phyloP scores from a whole-genome alignment of 2,329 filamentous ascomycete genomes.

The Sphaerulina vaccinii region DNA sequence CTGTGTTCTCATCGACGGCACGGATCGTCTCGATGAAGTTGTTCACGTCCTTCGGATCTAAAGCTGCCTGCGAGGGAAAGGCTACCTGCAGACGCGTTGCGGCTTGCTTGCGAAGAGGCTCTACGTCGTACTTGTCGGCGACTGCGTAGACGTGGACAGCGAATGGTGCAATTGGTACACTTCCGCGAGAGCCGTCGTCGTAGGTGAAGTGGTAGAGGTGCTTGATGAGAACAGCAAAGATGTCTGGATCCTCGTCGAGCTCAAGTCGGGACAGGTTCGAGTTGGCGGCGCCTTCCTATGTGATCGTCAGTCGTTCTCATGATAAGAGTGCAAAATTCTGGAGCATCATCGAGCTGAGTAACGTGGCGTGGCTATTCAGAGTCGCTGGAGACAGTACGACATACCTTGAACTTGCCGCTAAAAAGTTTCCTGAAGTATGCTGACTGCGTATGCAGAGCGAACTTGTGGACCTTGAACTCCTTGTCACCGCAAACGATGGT shows the following conservation, averaged over 20 bases:
- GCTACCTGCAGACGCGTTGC: slow-evolving; percentile 4
- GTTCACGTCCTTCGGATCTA: slow-evolving; percentile 9
- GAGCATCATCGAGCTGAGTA: neutral
- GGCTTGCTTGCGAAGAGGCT: slow-evolving; percentile 28
- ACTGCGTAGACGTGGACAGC: slow-evolving; percentile 41
- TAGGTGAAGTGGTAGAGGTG: slow-evolving; percentile 28
- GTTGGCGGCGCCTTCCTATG: slow-evolving; percentile 16
- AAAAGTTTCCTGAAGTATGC: slow-evolving; percentile 45
- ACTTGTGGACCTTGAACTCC: slow-evolving; percentile 44
- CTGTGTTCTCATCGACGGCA: slow-evolving; percentile 16
- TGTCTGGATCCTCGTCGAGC: slow-evolving; percentile 21
- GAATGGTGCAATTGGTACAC: slow-evolving; percentile 5
- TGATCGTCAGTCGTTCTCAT: neutral
- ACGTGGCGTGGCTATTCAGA: neutral
- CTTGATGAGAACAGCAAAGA: slow-evolving; percentile 20
- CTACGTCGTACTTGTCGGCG: slow-evolving; percentile 42
- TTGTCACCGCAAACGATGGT: slow-evolving; percentile 42
- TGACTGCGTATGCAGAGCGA: slow-evolving; percentile 43
- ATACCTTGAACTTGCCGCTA: slow-evolving; percentile 25
- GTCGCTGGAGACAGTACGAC: neutral
- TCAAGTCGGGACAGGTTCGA: slow-evolving; percentile 14
- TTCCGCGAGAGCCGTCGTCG: slow-evolving; percentile 20
- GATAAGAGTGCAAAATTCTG: no score
- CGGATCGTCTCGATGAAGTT: slow-evolving; percentile 19
- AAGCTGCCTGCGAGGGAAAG: no score